These are phyloP conservation scores for Purpureocillium takamizusanense DNA, from an alignment of 2,329 filamentous ascomycete genomes.

Conservation along the genomic window DNA sequence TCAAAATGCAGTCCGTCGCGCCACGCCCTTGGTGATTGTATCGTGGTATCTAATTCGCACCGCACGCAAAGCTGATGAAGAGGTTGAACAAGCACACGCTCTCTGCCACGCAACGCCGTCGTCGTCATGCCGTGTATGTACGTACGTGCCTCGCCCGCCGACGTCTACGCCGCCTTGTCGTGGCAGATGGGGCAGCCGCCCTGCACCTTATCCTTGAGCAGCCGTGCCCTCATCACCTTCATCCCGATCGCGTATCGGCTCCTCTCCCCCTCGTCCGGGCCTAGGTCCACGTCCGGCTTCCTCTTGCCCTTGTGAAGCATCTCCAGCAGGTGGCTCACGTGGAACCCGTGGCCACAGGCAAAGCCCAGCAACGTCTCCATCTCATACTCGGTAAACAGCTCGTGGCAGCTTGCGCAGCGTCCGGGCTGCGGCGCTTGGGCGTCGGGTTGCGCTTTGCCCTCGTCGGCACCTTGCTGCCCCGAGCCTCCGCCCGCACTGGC, in stretches of 20 bases:
- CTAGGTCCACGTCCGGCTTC: conserved; percentile 36
- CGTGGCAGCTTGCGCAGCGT: conserved; percentile 50
- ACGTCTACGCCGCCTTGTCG: conserved; percentile 8
- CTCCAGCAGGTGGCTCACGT: conserved; percentile 61
- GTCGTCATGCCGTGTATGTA: neutral
- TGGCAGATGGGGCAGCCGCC: conserved; percentile 56
- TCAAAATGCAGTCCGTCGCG: too few relatives aligned
- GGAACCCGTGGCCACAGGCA: conserved; percentile 74
- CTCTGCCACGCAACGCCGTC: too few relatives aligned
- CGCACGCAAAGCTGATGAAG: too few relatives aligned
- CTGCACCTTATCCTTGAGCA: conserved; percentile 62
- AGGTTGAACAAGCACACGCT: too few relatives aligned
- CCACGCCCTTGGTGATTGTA: too few relatives aligned
- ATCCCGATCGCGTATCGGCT: conserved; percentile 62
- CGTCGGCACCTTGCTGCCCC: conserved; percentile 28
- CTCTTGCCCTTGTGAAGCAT: conserved; percentile 34
- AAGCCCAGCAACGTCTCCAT: conserved; percentile 70
- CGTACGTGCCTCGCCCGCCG: too few relatives aligned
- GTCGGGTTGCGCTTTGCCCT: conserved; percentile 15
- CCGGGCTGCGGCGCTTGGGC: conserved; percentile 34
- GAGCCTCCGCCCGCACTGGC: conserved; percentile 16
- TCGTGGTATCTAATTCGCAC: neutral
- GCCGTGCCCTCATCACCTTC: conserved; percentile 78
- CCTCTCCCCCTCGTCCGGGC: conserved; percentile 29
- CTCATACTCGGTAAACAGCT: conserved; percentile 51